Percentiles rank a stretch among this genome's conserved stretches.
Evolutionary conservation across 2,329 filamentous ascomycete species (phyloP).

Genomic region (Cryphonectria parasitica): DNA sequence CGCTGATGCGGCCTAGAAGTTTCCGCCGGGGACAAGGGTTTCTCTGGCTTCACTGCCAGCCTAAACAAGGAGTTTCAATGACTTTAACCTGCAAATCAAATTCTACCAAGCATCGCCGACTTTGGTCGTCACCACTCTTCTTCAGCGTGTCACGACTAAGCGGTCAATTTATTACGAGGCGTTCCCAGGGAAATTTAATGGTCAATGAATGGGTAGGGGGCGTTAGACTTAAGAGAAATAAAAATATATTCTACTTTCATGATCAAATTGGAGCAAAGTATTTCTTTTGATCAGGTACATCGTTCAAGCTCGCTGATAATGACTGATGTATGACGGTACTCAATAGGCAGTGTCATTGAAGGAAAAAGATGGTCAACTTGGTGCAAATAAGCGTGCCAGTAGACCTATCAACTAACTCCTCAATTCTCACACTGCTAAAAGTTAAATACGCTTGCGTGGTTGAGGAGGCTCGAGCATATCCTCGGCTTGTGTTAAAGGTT

Average conservation of each 20-base stretch:
- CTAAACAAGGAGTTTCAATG: background rate
- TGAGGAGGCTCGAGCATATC: background rate
- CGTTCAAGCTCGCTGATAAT: too few species aligned
- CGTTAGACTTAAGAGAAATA: constrained; percentile 15
- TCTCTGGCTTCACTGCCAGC: background rate
- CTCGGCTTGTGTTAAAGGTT: too few species aligned
- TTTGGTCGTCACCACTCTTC: background rate
- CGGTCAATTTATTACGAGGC: constrained; percentile 11
- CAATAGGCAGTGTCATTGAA: background rate
- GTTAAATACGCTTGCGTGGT: background rate
- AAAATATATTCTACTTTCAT: background rate
- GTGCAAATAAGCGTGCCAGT: too few species aligned
- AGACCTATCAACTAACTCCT: too few species aligned
- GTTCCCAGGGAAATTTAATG: background rate
- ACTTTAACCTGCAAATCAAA: background rate
- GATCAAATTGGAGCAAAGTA: too few species aligned
- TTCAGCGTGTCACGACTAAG: constrained; percentile 11
- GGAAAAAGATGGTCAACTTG: background rate
- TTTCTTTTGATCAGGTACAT: background rate
- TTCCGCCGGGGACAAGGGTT: background rate
- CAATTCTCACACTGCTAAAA: background rate
- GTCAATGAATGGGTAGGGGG: constrained; percentile 3
- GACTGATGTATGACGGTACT: background rate
- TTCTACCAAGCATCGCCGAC: background rate
- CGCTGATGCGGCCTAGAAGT: constrained; percentile 75